phyloP scores from a whole-genome alignment of 2,329 filamentous ascomycete genomes.

The Colletotrichum sansevieriae region DNA sequence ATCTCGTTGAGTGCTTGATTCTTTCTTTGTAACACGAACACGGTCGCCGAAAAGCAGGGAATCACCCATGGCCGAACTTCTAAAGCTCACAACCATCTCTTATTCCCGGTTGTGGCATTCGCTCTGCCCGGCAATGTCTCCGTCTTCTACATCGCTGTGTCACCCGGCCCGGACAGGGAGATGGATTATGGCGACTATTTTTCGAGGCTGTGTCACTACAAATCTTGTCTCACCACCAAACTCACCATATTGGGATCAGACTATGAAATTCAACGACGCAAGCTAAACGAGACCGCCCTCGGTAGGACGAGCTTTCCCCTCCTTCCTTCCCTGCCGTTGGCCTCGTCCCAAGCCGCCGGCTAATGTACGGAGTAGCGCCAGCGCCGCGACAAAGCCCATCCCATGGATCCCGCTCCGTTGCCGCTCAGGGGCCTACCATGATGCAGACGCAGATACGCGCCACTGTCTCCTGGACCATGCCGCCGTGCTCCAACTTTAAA shows the following conservation, averaged over 20 bases:
- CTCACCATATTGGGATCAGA: constrained; percentile 12
- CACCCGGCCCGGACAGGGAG: constrained; percentile 28
- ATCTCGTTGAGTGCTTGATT: constrained; percentile 12
- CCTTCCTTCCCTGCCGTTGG: constrained; percentile 4
- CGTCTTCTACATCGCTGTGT: constrained; percentile 13
- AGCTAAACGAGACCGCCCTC: neutral
- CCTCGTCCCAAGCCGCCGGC: constrained; percentile 32
- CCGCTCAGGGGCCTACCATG: constrained; percentile 40
- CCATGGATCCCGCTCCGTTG: constrained; percentile 37
- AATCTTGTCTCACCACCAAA: constrained; percentile 25
- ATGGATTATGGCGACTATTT: neutral
- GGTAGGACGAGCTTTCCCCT: neutral
- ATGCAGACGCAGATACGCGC: constrained; percentile 22
- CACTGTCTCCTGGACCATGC: constrained; percentile 17
- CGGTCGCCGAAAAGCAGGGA: constrained; percentile 18
- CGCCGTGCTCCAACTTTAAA: constrained; percentile 29
- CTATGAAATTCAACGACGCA: constrained; percentile 3
- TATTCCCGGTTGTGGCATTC: constrained; percentile 17
- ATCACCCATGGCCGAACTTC: constrained; percentile 19
- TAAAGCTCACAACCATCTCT: neutral
- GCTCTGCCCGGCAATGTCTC: constrained; percentile 10
- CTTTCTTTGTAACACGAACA: constrained; percentile 15
- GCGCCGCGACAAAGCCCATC: constrained; percentile 32
- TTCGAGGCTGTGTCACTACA: constrained; percentile 12
- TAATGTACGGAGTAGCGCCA: constrained; percentile 12